Base-by-base conservation (phyloP, 208 protist genomes). In the Crithidia sp. region DNA sequence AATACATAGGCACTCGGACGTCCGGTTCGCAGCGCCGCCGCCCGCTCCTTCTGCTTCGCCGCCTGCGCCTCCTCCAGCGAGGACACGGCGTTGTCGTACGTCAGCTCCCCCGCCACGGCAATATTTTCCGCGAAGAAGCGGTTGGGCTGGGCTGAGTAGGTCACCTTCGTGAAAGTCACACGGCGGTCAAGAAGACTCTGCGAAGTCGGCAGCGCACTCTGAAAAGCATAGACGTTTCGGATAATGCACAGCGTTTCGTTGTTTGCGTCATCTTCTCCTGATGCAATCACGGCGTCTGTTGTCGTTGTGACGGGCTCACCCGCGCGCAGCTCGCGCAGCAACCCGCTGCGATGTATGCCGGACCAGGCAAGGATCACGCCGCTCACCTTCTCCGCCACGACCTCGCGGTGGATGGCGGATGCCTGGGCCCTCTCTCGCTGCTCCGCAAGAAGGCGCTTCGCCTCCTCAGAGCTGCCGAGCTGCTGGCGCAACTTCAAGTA, bases 61-160 rank as follows among this genome's bases (percentile, higher is more conserved):
- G 82, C 72, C 7, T 64, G 67, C n/a, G 81, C 79, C 49, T 84
- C 83, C 59, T 85, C 81, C 5, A 70, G 54, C 8, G 86, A 83
- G 5, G 73, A 37, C 9, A 82, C 75, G 17, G 76, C 79, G 41
- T 72, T 77, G 62, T 92, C 84, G 77, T 89, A 93, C 28, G 49
- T 62, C 12, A 90, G 28, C 14, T 81, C 73, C 8, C 85, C 88
- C 50, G 64, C 61, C 37, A 95, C 86, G 5, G 74, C 65, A 40
- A 96, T 90, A 47, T 82, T 71, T 79, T 96, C 90, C 1, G 93
- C 93, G 67, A 91, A 97, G 62, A 74, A 76, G 57, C 87, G 85
- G 50, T 65, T 60, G 10, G 85, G 82, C 28, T 85, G 81, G 3
- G 77, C 66, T 5, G 79, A 77, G 79, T 95, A 95, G 5, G 50